Evolutionary conservation across 345 rosid species (phyloP).

Genomic region (Nasturtium officinale): DNA sequence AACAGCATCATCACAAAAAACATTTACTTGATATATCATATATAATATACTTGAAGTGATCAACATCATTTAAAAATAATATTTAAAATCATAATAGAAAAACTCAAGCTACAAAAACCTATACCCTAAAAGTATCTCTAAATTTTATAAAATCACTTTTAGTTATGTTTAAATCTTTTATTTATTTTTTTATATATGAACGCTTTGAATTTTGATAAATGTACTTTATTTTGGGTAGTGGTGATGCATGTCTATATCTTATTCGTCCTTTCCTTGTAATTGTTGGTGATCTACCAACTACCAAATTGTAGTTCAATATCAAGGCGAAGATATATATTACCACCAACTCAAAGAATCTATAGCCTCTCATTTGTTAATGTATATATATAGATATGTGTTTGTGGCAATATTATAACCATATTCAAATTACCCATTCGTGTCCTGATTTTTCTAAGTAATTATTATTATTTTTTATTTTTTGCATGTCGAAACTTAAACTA

Average conservation of each 20-base stretch:
- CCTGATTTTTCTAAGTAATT: neutral
- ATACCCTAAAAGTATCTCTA: neutral
- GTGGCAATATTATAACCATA: constrained; percentile 18
- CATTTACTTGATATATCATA: too few relatives aligned
- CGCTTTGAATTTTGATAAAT: neutral
- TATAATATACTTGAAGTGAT: too few relatives aligned
- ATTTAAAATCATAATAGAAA: too few relatives aligned
- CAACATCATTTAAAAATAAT: too few relatives aligned
- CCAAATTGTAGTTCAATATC: constrained; percentile 14
- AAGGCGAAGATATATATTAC: neutral
- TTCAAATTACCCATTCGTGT: too few relatives aligned
- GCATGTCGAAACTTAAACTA: neutral
- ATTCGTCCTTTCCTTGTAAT: neutral
- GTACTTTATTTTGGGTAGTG: neutral
- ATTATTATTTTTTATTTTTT: too few relatives aligned
- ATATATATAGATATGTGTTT: neutral
- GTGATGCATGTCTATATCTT: constrained; percentile 17
- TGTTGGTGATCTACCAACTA: constrained; percentile 34
- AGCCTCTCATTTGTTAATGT: constrained; percentile 21
- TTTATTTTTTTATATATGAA: neutral
- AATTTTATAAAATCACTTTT: too few relatives aligned
- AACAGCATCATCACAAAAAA: neutral
- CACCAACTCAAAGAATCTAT: constrained; percentile 13
- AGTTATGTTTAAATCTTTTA: neutral
- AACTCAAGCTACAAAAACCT: neutral